A percentile compares a stretch with the other conserved stretches of the same genome.
phyloP scores from a whole-genome alignment of 225 moss, liverwort and hornwort genomes.

The Rhytidiadelphus loreus region DNA sequence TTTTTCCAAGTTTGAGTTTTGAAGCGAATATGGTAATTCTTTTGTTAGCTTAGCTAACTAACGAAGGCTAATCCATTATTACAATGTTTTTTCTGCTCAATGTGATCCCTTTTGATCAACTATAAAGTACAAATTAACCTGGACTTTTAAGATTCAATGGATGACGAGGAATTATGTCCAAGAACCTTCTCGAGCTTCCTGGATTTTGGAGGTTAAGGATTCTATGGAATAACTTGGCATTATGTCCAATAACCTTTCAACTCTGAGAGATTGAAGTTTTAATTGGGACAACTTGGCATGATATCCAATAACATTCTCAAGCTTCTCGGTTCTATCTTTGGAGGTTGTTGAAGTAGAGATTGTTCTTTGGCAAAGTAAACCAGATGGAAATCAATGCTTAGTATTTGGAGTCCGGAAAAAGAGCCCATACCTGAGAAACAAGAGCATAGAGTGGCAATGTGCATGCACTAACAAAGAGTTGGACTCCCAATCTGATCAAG shows the following conservation, averaged over 20 bases:
- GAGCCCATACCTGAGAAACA: constrained; percentile 43
- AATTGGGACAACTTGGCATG: background rate
- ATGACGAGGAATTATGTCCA: no score
- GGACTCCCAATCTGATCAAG: constrained; percentile 15
- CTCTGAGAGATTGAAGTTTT: background rate
- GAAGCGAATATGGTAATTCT: background rate
- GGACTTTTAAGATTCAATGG: background rate
- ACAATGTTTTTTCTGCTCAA: background rate
- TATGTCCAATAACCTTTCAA: background rate
- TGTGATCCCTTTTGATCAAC: background rate
- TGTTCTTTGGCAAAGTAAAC: background rate
- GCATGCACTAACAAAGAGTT: constrained; percentile 43
- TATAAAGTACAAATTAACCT: background rate
- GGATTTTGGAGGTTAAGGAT: background rate
- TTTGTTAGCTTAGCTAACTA: background rate
- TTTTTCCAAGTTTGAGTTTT: background rate
- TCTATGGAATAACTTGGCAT: background rate
- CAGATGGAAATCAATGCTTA: background rate
- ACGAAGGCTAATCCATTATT: background rate
- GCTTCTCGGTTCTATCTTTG: background rate
- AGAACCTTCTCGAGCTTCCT: background rate
- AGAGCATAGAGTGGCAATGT: constrained; percentile 67
- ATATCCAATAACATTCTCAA: background rate
- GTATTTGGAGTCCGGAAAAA: background rate
- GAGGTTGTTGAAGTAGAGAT: background rate